Evolutionary conservation across 2,329 filamentous ascomycete species (phyloP), one percentile per base, ranked within the genome.

Genomic region (Gaeumannomyces tritici): DNA sequence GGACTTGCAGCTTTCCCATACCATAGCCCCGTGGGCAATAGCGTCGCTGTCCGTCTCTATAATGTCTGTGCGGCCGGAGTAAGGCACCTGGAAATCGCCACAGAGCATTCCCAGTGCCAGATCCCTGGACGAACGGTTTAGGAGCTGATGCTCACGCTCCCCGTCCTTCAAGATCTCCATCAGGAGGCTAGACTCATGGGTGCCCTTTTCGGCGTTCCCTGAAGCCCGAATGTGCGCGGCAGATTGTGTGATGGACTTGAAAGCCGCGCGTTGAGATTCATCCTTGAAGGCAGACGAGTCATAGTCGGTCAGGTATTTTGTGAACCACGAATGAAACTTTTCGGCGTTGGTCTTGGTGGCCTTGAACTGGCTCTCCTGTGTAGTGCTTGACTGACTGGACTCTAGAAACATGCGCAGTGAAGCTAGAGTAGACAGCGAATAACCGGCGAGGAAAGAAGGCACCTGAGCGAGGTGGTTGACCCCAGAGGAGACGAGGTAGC

Each of bases 311-410:
- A 97, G 78, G 67, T 89, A 92, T 58, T 82, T 77, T 11, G 83
- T 82, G 60, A 98, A 84, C 92, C 93, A 98, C 13, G 77, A 72
- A 67, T 93, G 88, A 68, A 99, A 98, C 1, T 73, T 76, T 64
- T 88, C 82, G 8, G 91, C 89, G 69, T 89, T 93, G 64, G 80
- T 84, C 78, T 92, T 86, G 0, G 91, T 96, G 7, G 83, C 83
- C 66, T 83, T 83, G 72, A 93, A 89, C 68, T 96, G 90, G 64
- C 83, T 91, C 71, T 96, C 90, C 68, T 96, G 91, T 0, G 90
- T 93, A 4, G 89, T 93, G 68, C 86, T 91, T 15, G 89, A 86
- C 68, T 92, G 88, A 35, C 84, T 86, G 1, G 88, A 89, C 56
- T 87, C 83, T 21, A 96, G 77, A 69, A 96, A 93, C 11, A 87